Percentiles rank a stretch among this genome's conserved stretches.
Evolutionary conservation across 345 rosid species (phyloP).

Genomic region (Populus davidiana): DNA sequence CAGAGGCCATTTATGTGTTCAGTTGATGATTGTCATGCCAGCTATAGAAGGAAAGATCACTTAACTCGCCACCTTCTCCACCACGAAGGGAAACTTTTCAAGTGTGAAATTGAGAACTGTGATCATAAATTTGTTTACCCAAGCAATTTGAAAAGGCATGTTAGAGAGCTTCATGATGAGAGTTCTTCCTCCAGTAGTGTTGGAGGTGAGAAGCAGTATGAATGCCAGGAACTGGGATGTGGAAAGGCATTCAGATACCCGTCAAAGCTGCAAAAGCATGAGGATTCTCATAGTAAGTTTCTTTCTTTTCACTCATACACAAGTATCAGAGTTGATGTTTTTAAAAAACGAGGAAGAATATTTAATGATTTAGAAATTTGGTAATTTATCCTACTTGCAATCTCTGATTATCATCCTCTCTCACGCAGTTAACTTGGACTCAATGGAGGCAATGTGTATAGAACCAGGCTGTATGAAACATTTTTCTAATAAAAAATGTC

Average conservation of each 20-base stretch:
- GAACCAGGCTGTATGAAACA: slow-evolving; percentile 72
- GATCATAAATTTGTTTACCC: slow-evolving; percentile 40
- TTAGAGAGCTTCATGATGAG: slow-evolving; percentile 45
- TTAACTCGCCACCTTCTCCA: slow-evolving; percentile 68
- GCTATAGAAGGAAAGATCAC: slow-evolving; percentile 90
- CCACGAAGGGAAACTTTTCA: slow-evolving; percentile 75
- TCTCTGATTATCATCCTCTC: slow-evolving; percentile 12
- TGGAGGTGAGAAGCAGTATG: slow-evolving; percentile 33
- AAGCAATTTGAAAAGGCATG: slow-evolving; percentile 63
- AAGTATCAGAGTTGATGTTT: not conserved
- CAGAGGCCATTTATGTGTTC: slow-evolving; percentile 75
- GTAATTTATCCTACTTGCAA: not conserved
- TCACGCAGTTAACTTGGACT: slow-evolving; percentile 63
- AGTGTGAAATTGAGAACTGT: slow-evolving; percentile 61
- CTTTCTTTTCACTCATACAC: not conserved
- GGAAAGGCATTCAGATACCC: slow-evolving; percentile 67
- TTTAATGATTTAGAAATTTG: not conserved
- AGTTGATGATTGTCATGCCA: slow-evolving; percentile 59
- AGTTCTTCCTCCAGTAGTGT: slow-evolving; percentile 14
- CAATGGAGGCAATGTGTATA: slow-evolving; percentile 69
- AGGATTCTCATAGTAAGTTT: slow-evolving; percentile 66
- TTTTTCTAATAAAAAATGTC: slow-evolving; percentile 66
- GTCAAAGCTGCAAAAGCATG: slow-evolving; percentile 62
- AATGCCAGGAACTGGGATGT: slow-evolving; percentile 72
- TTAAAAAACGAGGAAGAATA: not conserved